A percentile compares a stretch with the other conserved stretches of the same genome.
These are phyloP conservation scores for Epichloe gansuensis DNA, from an alignment of 2,329 filamentous ascomycete species.

Conservation along the genomic window DNA sequence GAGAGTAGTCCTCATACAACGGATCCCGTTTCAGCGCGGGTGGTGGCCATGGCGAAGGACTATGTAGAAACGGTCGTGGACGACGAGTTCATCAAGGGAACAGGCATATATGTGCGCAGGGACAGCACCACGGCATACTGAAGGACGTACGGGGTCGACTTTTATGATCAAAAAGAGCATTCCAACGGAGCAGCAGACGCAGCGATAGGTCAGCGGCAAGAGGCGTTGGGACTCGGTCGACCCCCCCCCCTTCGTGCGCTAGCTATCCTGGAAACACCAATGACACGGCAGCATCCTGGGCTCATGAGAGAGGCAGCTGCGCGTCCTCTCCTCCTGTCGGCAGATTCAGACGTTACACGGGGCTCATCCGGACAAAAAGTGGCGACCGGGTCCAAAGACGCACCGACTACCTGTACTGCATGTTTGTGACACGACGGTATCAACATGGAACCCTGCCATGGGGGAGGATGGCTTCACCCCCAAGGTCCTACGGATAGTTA, in stretches of 20 bases:
- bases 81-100: neutral
- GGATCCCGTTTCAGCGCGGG: conserved; percentile 1
- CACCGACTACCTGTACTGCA: neutral
- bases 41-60: conserved; percentile 1
- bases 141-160: neutral
- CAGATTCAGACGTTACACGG: neutral
- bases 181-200: neutral
- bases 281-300: neutral
- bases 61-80: neutral
- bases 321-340: neutral
- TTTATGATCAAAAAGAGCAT: too few relatives aligned
- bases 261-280: neutral
- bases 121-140: neutral
- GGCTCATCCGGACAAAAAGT: too few relatives aligned
- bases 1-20: conserved; percentile 1
- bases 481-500: too few relatives aligned
- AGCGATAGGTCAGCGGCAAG: neutral
- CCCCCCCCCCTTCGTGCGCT: neutral
- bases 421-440: neutral
- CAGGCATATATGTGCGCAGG: conserved; percentile 2
- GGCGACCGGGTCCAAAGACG: neutral
- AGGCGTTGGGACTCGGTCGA: neutral
- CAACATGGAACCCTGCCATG: neutral
- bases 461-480: neutral
- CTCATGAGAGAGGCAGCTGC: neutral